These are phyloP conservation scores for Shiraia sp. DNA, from an alignment of 2,329 filamentous ascomycete species.

Conservation along the genomic window DNA sequence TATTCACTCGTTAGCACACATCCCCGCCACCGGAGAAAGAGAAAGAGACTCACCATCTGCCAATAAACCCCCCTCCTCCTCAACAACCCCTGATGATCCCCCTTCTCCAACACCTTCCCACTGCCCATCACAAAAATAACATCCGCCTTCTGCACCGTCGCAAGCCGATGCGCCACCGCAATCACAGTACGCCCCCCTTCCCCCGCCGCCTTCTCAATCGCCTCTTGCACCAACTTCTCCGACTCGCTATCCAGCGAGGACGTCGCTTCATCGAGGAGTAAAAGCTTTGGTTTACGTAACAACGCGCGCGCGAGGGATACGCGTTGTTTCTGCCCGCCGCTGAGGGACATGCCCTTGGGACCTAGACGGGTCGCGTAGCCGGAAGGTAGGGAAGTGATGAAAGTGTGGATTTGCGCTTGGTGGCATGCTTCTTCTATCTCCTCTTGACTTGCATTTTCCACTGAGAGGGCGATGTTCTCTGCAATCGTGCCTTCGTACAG, in stretches of 20 bases:
- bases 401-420: constrained; percentile 46
- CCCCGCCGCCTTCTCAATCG: constrained; percentile 38
- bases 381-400: constrained; percentile 40
- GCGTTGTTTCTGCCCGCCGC: constrained; percentile 43
- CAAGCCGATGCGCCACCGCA: constrained; percentile 43
- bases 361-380: constrained; percentile 42
- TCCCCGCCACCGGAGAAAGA: not conserved
- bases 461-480: constrained; percentile 45
- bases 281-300: constrained; percentile 33
- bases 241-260: constrained; percentile 37
- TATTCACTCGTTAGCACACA: constrained; percentile 18
- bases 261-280: constrained; percentile 44
- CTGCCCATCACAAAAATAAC: constrained; percentile 43
- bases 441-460: constrained; percentile 31
- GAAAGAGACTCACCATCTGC: constrained; percentile 35
- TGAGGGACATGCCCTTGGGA: constrained; percentile 39
- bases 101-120: constrained; percentile 39
- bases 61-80: constrained; percentile 38
- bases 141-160: constrained; percentile 45
- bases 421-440: constrained; percentile 38
- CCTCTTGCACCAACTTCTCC: constrained; percentile 41
- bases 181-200: constrained; percentile 34
- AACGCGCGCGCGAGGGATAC: constrained; percentile 39
- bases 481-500: constrained; percentile 51
- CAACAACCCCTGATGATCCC: constrained; percentile 35